Percentiles rank a stretch among this genome's conserved stretches.
Evolutionary conservation across 2,329 filamentous ascomycete species (phyloP).

Genomic region (Ceratocystiopsis brevicomis): DNA sequence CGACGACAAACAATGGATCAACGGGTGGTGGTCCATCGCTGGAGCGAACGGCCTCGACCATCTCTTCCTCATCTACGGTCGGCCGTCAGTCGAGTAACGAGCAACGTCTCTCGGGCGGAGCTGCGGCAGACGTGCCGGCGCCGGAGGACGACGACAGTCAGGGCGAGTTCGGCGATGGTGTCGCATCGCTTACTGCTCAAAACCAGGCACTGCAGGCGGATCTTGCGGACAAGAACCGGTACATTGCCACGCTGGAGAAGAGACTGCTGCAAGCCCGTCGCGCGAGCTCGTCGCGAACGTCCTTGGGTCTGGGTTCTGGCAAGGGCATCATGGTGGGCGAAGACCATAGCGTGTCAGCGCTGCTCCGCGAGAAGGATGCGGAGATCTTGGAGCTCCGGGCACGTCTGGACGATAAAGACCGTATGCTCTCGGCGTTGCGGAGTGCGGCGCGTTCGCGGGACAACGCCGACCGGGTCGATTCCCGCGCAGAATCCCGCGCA

Average conservation of each 20-base stretch:
- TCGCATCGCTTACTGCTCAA: slow-evolving; percentile 64
- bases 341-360: slow-evolving; percentile 51
- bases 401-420: slow-evolving; percentile 82
- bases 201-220: slow-evolving; percentile 88
- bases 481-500: slow-evolving; percentile 8
- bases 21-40: slow-evolving; percentile 23
- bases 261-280: slow-evolving; percentile 75
- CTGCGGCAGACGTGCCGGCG: slow-evolving; percentile 17
- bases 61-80: slow-evolving; percentile 42
- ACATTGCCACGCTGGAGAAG: slow-evolving; percentile 86
- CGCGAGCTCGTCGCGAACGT: slow-evolving; percentile 75
- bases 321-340: slow-evolving; percentile 55
- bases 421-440: slow-evolving; percentile 74
- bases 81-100: slow-evolving; percentile 30
- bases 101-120: slow-evolving; percentile 25
- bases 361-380: slow-evolving; percentile 73
- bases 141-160: slow-evolving; percentile 49
- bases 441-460: slow-evolving; percentile 75
- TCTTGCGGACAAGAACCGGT: slow-evolving; percentile 87
- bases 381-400: slow-evolving; percentile 85
- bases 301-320: slow-evolving; percentile 43
- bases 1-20: slow-evolving; percentile 35
- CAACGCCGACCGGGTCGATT: slow-evolving; percentile 40
- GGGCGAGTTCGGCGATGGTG: slow-evolving; percentile 74
- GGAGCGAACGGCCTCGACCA: slow-evolving; percentile 47